Evolutionary conservation across 441 rosid genomes (phyloP), one percentile per base, ranked within the genome.

Genomic region (Omphalea diandra): DNA sequence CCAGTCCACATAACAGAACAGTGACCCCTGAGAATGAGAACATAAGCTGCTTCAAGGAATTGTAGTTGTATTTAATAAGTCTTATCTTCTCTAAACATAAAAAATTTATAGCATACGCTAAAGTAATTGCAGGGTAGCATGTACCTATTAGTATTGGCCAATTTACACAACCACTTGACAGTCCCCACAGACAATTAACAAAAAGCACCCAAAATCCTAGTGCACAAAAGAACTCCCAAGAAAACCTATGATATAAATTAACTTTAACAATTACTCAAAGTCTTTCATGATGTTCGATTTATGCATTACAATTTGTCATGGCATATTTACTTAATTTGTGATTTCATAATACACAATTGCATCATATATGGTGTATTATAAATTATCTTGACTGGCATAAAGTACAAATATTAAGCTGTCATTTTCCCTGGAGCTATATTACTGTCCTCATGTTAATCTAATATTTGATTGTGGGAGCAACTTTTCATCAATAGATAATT

Each of bases 1-100:
- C 90, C 68, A 91, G 68, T 33, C 92, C 97, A 78, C 97, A 91
- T 15, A 91, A 78, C 71, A 94, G 77, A 73, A 88, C 94, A 3
- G 98, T 87, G 71, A 92, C 89, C 69, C 98, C 97, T 90, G 79
- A 36, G 50, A 59, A 43, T 40, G 27, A 59, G 15, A 63, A n/a
- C 65, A 61, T 55, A 24, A 72, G 26, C 38, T 35, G 29, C 36
- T 15, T 27, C 24, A 55, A 54, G 22, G 18, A 49, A 66, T 50
- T 60, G 27, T 7, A 49, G 32, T 15, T 32, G 15, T 33, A 65
- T 6, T 22, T 3, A 18, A 11, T 3, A 20, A 10, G 26, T 55
- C 24, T 27, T 41, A 54, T 61, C 71, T 46, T 59, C 18, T 24
- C 50, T 15, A 54, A 27, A 35, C 11, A 52, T 43, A 50, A 22